Evolutionary conservation across 2,329 filamentous ascomycete genomes (phyloP).

Genomic region (Aspergillus udagawae): DNA sequence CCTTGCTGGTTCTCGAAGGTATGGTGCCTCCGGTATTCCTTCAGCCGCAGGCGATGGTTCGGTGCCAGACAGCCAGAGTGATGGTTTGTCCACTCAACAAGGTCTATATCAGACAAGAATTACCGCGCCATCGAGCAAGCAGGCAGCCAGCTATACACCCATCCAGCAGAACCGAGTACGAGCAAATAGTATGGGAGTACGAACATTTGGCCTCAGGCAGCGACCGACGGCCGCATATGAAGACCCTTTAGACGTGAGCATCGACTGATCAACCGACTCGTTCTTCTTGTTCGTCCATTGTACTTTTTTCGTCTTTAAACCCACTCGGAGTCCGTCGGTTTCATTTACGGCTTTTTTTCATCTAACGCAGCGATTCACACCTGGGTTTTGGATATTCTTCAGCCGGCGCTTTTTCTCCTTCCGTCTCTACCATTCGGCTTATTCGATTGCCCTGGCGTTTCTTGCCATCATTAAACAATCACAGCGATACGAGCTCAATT

Average conservation of each 20-base stretch:
- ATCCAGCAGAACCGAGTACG: conserved; percentile 35
- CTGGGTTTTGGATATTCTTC: conserved; percentile 16
- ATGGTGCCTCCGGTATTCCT: conserved; percentile 25
- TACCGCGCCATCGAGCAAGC: conserved; percentile 30
- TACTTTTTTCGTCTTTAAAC: neutral
- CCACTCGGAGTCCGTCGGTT: conserved; percentile 6
- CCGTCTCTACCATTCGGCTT: neutral
- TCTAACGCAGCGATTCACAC: conserved; percentile 22
- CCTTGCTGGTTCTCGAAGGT: conserved; percentile 40
- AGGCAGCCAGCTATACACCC: conserved; percentile 35
- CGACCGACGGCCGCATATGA: conserved; percentile 24
- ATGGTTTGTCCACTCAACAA: conserved; percentile 15
- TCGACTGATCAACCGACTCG: conserved; percentile 21
- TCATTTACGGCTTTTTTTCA: conserved; percentile 13
- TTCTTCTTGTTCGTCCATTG: neutral
- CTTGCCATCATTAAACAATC: neutral
- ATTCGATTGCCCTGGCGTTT: neutral
- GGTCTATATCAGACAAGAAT: conserved; percentile 30
- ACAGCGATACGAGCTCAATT: neutral
- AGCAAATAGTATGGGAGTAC: conserved; percentile 35
- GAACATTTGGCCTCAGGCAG: conserved; percentile 31
- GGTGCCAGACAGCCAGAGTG: conserved; percentile 17
- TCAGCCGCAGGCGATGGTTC: conserved; percentile 16
- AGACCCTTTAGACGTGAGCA: conserved; percentile 26
- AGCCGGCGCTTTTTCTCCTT: conserved; percentile 17